These are phyloP conservation scores for Kodamaea jinghongensis DNA, from an alignment of 805 yeast genomes.

Conservation along the genomic window DNA sequence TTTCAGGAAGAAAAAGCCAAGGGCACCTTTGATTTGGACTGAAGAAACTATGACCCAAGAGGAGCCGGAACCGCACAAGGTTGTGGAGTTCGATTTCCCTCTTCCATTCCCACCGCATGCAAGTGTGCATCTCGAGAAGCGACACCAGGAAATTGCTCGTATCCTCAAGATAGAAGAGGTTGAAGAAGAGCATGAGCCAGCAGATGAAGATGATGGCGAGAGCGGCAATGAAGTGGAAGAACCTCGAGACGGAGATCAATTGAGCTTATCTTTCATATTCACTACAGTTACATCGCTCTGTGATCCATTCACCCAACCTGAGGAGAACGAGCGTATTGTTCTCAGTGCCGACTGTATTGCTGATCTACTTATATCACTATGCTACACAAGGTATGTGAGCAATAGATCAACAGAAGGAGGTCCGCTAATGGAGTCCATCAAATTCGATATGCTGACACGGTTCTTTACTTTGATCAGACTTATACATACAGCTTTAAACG, in stretches of 20 bases:
- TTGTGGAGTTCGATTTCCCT: conserved; percentile 7
- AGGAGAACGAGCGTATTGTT: conserved; percentile 50
- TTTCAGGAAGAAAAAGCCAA: no score
- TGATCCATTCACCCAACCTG: conserved; percentile 72
- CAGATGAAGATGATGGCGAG: conserved; percentile 1
- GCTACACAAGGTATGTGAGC: conserved; percentile 14
- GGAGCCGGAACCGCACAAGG: no score
- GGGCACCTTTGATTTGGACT: background rate
- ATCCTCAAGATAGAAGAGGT: conserved; percentile 4
- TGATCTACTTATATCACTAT: conserved; percentile 47
- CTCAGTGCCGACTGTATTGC: conserved; percentile 57
- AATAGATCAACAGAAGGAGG: background rate
- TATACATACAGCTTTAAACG: conserved; percentile 35
- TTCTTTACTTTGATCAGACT: conserved; percentile 38
- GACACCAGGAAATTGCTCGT: conserved; percentile 7
- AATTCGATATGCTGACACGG: conserved; percentile 33
- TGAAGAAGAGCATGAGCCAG: background rate
- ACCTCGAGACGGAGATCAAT: conserved; percentile 3
- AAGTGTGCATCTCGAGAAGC: conserved; percentile 5
- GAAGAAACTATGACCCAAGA: conserved; percentile 1
- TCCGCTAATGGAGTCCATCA: conserved; percentile 23
- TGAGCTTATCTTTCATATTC: conserved; percentile 10
- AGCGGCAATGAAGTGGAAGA: conserved; percentile 2
- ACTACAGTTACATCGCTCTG: conserved; percentile 21
- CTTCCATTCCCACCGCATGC: background rate